phyloP scores from a whole-genome alignment of 805 yeast species.

The Candida cerambycidarum region DNA sequence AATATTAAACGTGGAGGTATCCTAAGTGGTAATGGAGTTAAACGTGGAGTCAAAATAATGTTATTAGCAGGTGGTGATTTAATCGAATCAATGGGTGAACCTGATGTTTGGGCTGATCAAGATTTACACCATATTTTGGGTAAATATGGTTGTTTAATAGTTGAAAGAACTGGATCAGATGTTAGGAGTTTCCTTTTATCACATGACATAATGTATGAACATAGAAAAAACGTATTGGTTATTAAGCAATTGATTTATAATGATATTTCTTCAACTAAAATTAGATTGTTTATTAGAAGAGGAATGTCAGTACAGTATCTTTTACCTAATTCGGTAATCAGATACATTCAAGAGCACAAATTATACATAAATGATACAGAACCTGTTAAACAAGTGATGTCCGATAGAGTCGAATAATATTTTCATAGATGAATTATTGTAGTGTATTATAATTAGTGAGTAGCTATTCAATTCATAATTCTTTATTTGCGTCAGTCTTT shows the following conservation, averaged over 20 bases:
- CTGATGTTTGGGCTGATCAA: slow-evolving; percentile 97
- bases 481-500: too few species aligned
- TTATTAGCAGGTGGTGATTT: slow-evolving; percentile 96
- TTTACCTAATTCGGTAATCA: slow-evolving; percentile 88
- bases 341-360: slow-evolving; percentile 91
- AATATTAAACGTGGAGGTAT: slow-evolving; percentile 90
- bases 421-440: too few species aligned
- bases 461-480: too few species aligned
- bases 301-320: slow-evolving; percentile 97
- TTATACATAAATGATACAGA: slow-evolving; percentile 83
- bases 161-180: slow-evolving; percentile 95
- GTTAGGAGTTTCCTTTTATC: slow-evolving; percentile 88
- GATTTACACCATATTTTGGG: slow-evolving; percentile 95
- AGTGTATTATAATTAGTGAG: too few species aligned
- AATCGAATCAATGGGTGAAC: slow-evolving; percentile 99
- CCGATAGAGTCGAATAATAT: slow-evolving; percentile 25
- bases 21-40: slow-evolving; percentile 50
- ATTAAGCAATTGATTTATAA: slow-evolving; percentile 95
- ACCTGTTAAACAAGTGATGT: slow-evolving; percentile 86
- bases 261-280: slow-evolving; percentile 94
- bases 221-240: slow-evolving; percentile 86
- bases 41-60: slow-evolving; percentile 90
- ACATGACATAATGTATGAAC: slow-evolving; percentile 97
- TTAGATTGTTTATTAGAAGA: slow-evolving; percentile 84
- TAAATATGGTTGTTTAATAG: slow-evolving; percentile 92